Evolutionary conservation across 805 yeast genomes (phyloP), one percentile per base, ranked within the genome.

Genomic region (Starmera dryadoides): DNA sequence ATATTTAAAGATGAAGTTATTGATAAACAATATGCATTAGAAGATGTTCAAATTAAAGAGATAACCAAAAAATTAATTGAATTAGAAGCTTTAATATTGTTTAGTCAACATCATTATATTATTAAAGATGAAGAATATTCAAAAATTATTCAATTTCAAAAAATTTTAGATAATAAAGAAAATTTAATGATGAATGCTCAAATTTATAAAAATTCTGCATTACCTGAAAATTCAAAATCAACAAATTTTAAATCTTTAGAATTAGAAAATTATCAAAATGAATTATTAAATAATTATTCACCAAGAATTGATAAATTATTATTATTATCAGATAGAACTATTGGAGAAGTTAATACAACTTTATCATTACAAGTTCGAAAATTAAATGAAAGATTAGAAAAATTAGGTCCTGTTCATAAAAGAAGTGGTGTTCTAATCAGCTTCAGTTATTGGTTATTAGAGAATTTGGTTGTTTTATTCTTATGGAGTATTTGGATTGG

Each of bases 291-390:
- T n/a, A 47, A 51, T 5, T 49, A 44, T 38, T 73, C 81, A 0
- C 68, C 69, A 40, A 68, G 67, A 52, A 69, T 81, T 30, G 88
- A 82, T 49, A 77, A 73, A 36, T 53, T 81, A 40, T 61, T 82
- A 34, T 76, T 81, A 14, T 65, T 69, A 29, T 76, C 83, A 37
- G 88, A 82, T 58, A 63, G 89, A 45, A 71, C 82, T 10, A 73
- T 79, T 42, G 82, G 86, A 43, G 89, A 81, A 50, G 76, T 83
- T 39, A 83, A 79, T 54, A 82, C 91, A 0, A 78, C 87, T 2
- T 56, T 81, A 33, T 71, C 86, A 10, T 59, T 83, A 43, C 81
- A 79, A 46, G 61, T 82, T 22, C 63, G 83, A 17, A 71, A 70
- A 41, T 56, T 77, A 5, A 64, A 63, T 40, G 84, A 79, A 54